Conservation (phyloP, 495 filamentous ascomycete genomes). For the Tuber magnatum region DNA sequence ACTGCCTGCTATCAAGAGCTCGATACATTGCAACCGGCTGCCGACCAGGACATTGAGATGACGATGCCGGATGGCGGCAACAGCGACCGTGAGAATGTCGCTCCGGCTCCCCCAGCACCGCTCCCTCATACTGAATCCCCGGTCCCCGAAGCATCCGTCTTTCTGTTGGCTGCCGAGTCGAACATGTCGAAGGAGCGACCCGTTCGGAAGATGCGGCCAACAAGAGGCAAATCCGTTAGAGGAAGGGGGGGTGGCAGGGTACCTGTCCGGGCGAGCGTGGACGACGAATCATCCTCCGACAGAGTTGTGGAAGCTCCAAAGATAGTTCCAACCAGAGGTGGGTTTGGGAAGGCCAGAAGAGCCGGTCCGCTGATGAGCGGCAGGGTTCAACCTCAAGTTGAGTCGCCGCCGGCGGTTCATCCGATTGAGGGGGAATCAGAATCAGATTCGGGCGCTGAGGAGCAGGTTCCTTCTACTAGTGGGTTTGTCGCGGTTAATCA, state of each 20-base stretch:
- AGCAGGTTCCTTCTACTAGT: not conserved
- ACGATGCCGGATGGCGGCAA: conserved; percentile 8
- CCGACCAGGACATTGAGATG: conserved; percentile 22
- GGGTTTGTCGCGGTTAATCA: not conserved
- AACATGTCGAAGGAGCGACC: conserved; percentile 8
- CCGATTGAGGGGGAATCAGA: not conserved
- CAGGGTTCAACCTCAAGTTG: not conserved
- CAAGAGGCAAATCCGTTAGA: conserved; percentile 3
- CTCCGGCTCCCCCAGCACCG: not conserved
- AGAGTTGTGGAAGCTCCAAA: conserved; percentile 7
- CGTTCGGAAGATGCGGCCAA: conserved; percentile 24
- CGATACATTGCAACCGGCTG: not conserved
- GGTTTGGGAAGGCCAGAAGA: conserved; percentile 19
- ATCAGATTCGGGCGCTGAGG: not conserved
- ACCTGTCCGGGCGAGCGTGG: not conserved
- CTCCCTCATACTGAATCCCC: conserved; percentile 11
- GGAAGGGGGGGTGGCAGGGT: not conserved
- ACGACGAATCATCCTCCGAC: not conserved
- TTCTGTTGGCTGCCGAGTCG: not conserved
- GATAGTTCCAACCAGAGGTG: not conserved
- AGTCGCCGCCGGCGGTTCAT: not conserved
- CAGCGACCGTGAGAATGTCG: not conserved
- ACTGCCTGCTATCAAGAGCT: conserved; percentile 3
- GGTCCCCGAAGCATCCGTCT: not conserved
- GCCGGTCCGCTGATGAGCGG: not conserved